These are phyloP conservation scores for Marchantia polymorpha DNA, from an alignment of 225 moss, liverwort and hornwort genomes.

Conservation along the genomic window DNA sequence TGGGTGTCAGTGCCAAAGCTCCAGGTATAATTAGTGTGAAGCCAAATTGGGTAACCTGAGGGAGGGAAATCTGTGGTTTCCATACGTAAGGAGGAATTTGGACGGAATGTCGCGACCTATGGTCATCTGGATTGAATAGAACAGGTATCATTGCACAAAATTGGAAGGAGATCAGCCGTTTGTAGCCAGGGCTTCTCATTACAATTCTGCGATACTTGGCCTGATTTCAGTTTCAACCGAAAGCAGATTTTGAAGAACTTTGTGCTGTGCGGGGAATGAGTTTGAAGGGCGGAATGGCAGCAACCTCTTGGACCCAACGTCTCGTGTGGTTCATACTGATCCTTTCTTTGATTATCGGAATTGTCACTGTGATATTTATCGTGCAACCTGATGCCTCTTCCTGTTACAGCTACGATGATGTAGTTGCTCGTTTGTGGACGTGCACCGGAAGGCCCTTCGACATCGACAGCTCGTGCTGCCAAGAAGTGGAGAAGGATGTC, in stretches of 20 bases:
- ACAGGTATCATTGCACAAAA: background rate
- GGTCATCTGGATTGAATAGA: background rate
- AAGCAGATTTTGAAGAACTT: background rate
- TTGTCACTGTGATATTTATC: constrained; percentile 16
- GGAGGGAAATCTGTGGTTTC: background rate
- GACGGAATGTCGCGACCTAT: background rate
- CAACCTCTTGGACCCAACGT: constrained; percentile 9
- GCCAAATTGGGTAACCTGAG: background rate
- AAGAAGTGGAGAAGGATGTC: constrained; percentile 8
- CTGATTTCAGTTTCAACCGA: background rate
- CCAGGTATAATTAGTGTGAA: too few species aligned
- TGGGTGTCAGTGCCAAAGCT: background rate
- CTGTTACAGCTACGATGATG: constrained; percentile 20
- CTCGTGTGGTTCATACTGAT: constrained; percentile 22
- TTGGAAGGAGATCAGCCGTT: background rate
- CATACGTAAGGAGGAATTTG: background rate
- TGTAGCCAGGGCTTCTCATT: background rate
- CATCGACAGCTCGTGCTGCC: constrained; percentile 14
- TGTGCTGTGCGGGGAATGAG: background rate
- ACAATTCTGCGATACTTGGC: background rate
- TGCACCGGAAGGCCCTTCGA: constrained; percentile 10
- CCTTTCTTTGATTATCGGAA: constrained; percentile 16
- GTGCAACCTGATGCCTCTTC: background rate
- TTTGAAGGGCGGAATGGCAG: background rate
- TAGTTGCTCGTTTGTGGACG: constrained; percentile 23